phyloP scores from a whole-genome alignment of 305 asterid genomes.

The Coffea humblotiana region DNA sequence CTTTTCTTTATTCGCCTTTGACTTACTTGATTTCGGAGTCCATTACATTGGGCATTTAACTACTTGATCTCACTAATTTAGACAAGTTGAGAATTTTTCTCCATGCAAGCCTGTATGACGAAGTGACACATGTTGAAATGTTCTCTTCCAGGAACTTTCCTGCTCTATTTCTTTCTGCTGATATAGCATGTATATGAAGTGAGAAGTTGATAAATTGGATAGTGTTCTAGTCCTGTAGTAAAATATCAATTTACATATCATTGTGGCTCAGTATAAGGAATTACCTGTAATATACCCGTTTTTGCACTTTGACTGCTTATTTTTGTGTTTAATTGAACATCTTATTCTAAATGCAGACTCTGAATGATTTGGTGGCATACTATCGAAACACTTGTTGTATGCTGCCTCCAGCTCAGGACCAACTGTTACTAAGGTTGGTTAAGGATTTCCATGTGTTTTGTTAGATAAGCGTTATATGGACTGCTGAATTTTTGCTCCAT shows the following conservation, averaged over 20 bases:
- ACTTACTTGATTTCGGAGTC: neutral
- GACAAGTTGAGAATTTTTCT: neutral
- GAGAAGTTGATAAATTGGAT: neutral
- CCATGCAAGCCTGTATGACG: neutral
- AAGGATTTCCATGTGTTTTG: neutral
- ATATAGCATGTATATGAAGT: neutral
- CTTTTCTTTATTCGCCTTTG: neutral
- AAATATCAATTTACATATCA: neutral
- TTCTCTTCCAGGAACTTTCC: neutral
- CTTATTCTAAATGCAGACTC: slow-evolving; percentile 73
- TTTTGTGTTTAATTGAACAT: neutral
- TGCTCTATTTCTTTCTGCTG: neutral
- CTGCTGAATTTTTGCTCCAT: neutral
- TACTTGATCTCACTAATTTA: neutral
- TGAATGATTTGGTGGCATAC: slow-evolving; percentile 55
- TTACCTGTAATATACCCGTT: neutral
- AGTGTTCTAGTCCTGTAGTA: neutral
- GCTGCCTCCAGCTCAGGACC: slow-evolving; percentile 71
- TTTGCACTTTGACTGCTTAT: slow-evolving; percentile 2
- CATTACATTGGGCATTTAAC: neutral
- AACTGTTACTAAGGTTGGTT: slow-evolving; percentile 66
- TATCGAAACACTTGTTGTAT: slow-evolving; percentile 49
- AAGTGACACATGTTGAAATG: neutral
- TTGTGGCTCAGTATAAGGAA: neutral
- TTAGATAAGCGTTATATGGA: neutral